A percentile compares a stretch with the other conserved stretches of the same genome.
Evolutionary conservation across 495 filamentous ascomycete species (phyloP).

Genomic region (Echria macrotheca): DNA sequence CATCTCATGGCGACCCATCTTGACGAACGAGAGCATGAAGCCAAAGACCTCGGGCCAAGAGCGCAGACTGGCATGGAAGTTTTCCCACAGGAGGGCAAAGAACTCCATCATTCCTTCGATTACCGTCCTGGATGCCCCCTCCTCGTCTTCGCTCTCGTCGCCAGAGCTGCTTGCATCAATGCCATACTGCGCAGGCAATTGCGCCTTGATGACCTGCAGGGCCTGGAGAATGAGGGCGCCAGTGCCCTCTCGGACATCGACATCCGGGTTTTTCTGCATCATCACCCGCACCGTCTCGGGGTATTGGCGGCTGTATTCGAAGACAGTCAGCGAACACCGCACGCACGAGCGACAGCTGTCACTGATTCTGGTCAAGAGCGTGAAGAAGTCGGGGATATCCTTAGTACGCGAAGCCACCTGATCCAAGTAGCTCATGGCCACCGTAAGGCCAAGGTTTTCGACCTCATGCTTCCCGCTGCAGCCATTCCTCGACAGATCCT

Average conservation of each 20-base stretch:
- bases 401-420: conserved; percentile 72
- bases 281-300: conserved; percentile 58
- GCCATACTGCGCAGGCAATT: conserved; percentile 39
- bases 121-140: conserved; percentile 15
- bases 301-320: conserved; percentile 59
- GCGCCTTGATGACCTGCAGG: conserved; percentile 46
- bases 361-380: conserved; percentile 49
- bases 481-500: conserved; percentile 30
- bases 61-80: conserved; percentile 50
- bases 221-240: conserved; percentile 50
- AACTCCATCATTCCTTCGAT: conserved; percentile 32
- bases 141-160: conserved; percentile 25
- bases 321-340: conserved; percentile 50
- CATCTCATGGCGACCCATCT: conserved; percentile 50
- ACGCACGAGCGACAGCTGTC: conserved; percentile 50
- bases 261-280: conserved; percentile 58
- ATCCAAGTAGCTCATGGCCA: conserved; percentile 70
- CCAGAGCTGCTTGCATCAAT: conserved; percentile 7
- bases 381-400: conserved; percentile 58
- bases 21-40: conserved; percentile 55
- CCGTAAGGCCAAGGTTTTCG: conserved; percentile 57
- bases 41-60: conserved; percentile 81
- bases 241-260: conserved; percentile 55
- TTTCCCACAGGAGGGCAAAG: conserved; percentile 51
- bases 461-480: conserved; percentile 48